Base-by-base conservation (phyloP, 2,329 filamentous ascomycete species). In the Alternaria atra region DNA sequence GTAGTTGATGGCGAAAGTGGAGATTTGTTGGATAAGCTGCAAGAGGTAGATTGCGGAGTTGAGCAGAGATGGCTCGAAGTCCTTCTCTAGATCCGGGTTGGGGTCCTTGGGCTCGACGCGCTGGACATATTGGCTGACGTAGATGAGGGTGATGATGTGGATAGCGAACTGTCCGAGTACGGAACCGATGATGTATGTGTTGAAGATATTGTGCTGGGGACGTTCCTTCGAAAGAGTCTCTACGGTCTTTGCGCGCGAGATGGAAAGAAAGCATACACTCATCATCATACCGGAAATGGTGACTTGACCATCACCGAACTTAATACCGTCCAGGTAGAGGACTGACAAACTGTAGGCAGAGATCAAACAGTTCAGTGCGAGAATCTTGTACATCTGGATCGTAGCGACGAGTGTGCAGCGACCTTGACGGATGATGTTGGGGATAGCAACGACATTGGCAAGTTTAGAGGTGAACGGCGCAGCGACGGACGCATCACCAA, bases 321-420 rank as follows among this genome's bases (percentile, higher is more conserved):
- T 99, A 85, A 99, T 99, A 65, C 95, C 95, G 73, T 98, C 94
- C 1, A 99, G 87, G 76, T 99, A 99, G 59, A 99, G 85, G 17
- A 99, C 95, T 79, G 92, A 96, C 76, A 99, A 82, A 80, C 93
- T 97, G 87, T 99, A 99, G 37, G 95, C 95, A 71, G 92, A 97
- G 77, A 99, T 99, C 71, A 99, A 85, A 78, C 95, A 99, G 84
- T 99, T 99, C 61, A 99, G 84, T 7, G 95, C 95, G 52, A 99
- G 87, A 72, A 99, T 99, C 86, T 97, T 99, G 89, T 99, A 99
- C 94, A 99, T 99, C 84, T 99, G 95, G 67, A 99, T 98, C 0
- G 95, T 99, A 32, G 95, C 95, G 55, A 99, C 95, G 20, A 99
- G 88, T 7, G 95, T 99, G 84, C 95, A 99, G 64, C 95, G 91